Evolutionary conservation across 495 filamentous ascomycete genomes (phyloP).

Genomic region (Aspergillus ellipticus): DNA sequence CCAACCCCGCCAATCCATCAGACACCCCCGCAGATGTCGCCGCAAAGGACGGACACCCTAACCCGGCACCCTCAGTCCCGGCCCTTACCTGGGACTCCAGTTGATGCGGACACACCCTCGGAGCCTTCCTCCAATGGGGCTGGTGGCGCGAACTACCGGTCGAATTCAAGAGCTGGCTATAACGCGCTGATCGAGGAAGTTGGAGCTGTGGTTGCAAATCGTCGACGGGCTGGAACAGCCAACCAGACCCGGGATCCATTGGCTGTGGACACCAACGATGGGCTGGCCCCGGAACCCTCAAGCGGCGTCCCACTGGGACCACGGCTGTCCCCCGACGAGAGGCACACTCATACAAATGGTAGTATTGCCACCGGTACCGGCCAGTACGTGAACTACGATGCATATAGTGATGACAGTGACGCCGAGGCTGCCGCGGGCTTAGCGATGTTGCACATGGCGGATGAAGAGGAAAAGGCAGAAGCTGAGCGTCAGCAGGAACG

Average conservation of each 20-base stretch:
- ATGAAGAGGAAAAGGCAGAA: constrained; percentile 68
- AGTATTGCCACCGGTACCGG: constrained; percentile 42
- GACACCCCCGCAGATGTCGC: constrained; percentile 38
- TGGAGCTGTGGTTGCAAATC: constrained; percentile 42
- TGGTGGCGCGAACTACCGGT: constrained; percentile 8
- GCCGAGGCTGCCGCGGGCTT: constrained; percentile 85
- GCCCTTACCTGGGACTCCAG: constrained; percentile 57
- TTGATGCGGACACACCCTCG: constrained; percentile 37
- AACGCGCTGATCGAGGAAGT: constrained; percentile 49
- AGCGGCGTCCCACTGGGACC: not conserved
- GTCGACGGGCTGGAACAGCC: constrained; percentile 24
- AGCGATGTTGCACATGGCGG: constrained; percentile 77
- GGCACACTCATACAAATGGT: constrained; percentile 50
- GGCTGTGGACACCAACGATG: constrained; percentile 11
- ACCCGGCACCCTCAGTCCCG: constrained; percentile 56
- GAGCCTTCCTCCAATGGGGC: constrained; percentile 24
- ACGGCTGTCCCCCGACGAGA: constrained; percentile 36
- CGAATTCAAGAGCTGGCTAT: constrained; percentile 22
- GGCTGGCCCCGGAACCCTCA: constrained; percentile 2
- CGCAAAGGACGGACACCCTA: constrained; percentile 48
- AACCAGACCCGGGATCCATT: constrained; percentile 20
- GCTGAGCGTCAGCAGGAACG: constrained; percentile 45
- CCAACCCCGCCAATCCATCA: constrained; percentile 40
- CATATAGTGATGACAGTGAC: constrained; percentile 75
- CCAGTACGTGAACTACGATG: constrained; percentile 48